phyloP scores from a whole-genome alignment of 257 asterid species.

The Jaltomata sinuosa region DNA sequence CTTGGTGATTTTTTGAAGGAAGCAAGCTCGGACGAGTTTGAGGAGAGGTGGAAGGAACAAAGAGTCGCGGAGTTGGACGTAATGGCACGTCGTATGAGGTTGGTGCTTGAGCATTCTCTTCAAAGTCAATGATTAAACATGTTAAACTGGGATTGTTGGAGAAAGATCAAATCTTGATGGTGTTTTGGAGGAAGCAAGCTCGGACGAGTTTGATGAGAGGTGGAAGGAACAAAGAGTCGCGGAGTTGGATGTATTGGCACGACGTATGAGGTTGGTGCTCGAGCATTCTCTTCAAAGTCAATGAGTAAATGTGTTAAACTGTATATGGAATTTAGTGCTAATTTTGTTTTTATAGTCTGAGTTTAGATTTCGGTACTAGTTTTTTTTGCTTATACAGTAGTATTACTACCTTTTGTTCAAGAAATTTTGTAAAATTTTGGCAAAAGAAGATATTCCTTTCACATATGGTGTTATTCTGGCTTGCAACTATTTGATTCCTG shows the following conservation, averaged over 20 bases:
- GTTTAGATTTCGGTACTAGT: neutral
- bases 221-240: slow-evolving; percentile 67
- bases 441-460: neutral
- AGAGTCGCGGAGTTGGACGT: slow-evolving; percentile 62
- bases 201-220: slow-evolving; percentile 31
- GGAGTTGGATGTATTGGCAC: slow-evolving; percentile 55
- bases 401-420: neutral
- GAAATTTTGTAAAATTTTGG: neutral
- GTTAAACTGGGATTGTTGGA: neutral
- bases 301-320: slow-evolving; percentile 16
- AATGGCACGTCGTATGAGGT: slow-evolving; percentile 56
- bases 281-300: slow-evolving; percentile 42
- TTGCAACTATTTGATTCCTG: neutral
- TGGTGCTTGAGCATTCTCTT: slow-evolving; percentile 53
- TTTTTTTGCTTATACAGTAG: neutral
- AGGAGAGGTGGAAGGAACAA: slow-evolving; percentile 57
- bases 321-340: neutral
- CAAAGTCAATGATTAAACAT: no score
- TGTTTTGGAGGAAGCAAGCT: neutral
- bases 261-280: slow-evolving; percentile 60
- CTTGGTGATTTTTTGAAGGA: slow-evolving; percentile 12
- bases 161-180: slow-evolving; percentile 12
- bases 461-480: neutral
- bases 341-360: neutral
- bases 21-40: slow-evolving; percentile 16